Base-by-base conservation (phyloP, 2,329 filamentous ascomycete genomes). In the Magnaporthiopsis poae region DNA sequence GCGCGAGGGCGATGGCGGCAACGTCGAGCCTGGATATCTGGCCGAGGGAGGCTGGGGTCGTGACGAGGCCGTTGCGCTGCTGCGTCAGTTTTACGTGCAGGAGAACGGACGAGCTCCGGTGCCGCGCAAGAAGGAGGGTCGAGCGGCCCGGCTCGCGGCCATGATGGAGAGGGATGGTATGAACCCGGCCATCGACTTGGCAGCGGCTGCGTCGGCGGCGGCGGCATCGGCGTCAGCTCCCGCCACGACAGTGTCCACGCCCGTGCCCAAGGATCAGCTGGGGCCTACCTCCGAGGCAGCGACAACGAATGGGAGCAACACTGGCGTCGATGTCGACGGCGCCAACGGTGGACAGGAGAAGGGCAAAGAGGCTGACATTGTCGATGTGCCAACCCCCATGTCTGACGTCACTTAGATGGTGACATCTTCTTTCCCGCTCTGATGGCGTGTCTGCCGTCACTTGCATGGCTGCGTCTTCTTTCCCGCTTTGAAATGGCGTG, bases 71-170 rank as follows among this genome's bases (percentile, higher is more conserved):
- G 96, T 99, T 68, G 93, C 94, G 77, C 79, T 99, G 71, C 82
- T 99, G 70, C 85, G 96, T 69, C 88, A 94, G 68, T 99, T 99
- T 77, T 99, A 99, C 76, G 91, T 99, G 39, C 95, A 99, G 78
- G 93, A 99, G 78, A 99, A 99, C 77, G 92, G 91, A 70, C 90
- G 95, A 82, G 81, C 82, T 15, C 82, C 82, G 5, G 78, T 83
- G 15, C 82, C 82, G 36, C 78, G 82, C 61, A 84, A 84, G 74
- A 84, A 84, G 71, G 82, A 84, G 74, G 82, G 82, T 46, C 79
- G 82, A 9, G 82, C 82, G n/a, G 82, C 82, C 59, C 79, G 82
- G 21, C 73, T 84, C 29, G 81, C 81, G 13, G 81, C 81, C 36
- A 80, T 84, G 77, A 81, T 83, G 78, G 79, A 81, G 67, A 75